phyloP scores from a whole-genome alignment of 2,329 filamentous ascomycete species.

The Exophiala sp. region DNA sequence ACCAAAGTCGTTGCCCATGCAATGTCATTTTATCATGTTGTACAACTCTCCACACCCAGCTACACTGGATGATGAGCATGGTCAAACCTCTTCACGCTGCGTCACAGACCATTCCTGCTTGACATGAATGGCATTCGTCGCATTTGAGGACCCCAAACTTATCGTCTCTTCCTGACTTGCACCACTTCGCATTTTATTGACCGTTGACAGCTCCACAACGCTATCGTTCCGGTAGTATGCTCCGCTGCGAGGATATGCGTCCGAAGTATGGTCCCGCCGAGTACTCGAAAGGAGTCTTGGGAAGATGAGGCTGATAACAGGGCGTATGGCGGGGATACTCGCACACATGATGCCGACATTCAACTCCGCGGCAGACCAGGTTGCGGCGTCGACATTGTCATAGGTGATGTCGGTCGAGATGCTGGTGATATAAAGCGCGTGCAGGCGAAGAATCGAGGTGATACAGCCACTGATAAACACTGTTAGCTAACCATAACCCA shows the following conservation, averaged over 20 bases:
- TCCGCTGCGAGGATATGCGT: slow-evolving; percentile 7
- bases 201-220: slow-evolving; percentile 13
- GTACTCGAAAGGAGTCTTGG: slow-evolving; percentile 35
- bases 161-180: slow-evolving; percentile 12
- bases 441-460: slow-evolving; percentile 47
- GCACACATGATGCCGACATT: slow-evolving; percentile 43
- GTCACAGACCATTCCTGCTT: slow-evolving; percentile 20
- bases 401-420: slow-evolving; percentile 35
- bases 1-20: too few relatives aligned
- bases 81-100: background rate
- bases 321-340: slow-evolving; percentile 42
- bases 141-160: slow-evolving; percentile 7
- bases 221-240: slow-evolving; percentile 11
- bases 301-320: slow-evolving; percentile 40
- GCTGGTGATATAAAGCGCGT: slow-evolving; percentile 44
- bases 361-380: slow-evolving; percentile 44
- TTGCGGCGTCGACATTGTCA: slow-evolving; percentile 41
- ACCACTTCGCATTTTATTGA: slow-evolving; percentile 8
- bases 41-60: background rate
- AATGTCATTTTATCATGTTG: too few relatives aligned
- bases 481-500: slow-evolving; percentile 6
- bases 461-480: slow-evolving; percentile 36
- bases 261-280: slow-evolving; percentile 5
- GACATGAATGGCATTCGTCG: slow-evolving; percentile 9
- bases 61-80: background rate